Evolutionary conservation across 2,329 filamentous ascomycete species (phyloP).

Genomic region (Apiospora hydei): DNA sequence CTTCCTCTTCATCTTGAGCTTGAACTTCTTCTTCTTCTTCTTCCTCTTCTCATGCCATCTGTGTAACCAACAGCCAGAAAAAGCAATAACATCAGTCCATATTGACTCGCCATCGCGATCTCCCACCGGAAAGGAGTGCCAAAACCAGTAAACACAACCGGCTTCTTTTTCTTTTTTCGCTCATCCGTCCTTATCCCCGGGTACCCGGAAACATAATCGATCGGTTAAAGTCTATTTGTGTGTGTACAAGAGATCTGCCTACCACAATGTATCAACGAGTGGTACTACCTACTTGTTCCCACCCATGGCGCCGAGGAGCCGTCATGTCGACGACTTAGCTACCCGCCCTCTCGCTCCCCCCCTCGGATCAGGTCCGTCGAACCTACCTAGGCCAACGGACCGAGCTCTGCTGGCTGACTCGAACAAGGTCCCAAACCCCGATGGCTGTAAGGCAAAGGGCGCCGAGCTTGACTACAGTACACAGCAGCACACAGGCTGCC

Average conservation of each 20-base stretch:
- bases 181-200: neutral
- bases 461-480: neutral
- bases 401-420: neutral
- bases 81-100: neutral
- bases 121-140: neutral
- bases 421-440: neutral
- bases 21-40: no score
- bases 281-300: neutral
- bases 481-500: neutral
- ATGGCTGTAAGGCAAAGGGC: neutral
- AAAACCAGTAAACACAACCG: neutral
- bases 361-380: neutral
- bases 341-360: neutral
- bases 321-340: neutral
- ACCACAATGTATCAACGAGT: no score
- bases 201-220: neutral
- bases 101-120: constrained; percentile 9
- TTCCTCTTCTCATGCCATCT: no score
- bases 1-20: no score
- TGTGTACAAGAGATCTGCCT: no score
- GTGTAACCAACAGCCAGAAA: neutral
- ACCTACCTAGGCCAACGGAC: no score
- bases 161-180: neutral
- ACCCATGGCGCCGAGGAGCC: neutral
- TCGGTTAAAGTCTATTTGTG: constrained; percentile 2